phyloP scores from a whole-genome alignment of 179 eudicot species.

The Vitellaria paradoxa region DNA sequence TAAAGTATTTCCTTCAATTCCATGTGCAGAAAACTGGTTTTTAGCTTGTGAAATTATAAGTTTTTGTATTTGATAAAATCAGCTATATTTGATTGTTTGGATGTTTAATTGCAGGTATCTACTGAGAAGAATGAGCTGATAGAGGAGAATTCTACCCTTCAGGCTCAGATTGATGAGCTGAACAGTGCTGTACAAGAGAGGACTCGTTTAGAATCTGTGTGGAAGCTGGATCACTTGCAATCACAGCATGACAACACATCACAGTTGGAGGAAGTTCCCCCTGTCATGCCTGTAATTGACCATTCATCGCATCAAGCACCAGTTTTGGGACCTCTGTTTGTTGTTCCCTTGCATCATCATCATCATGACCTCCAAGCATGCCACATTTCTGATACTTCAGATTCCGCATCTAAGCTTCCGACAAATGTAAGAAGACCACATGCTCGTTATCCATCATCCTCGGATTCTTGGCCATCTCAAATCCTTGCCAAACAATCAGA shows the following conservation, averaged over 20 bases:
- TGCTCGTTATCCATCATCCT: conserved; percentile 69
- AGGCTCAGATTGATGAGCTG: conserved; percentile 45
- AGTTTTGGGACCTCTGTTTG: conserved; percentile 41
- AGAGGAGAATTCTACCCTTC: conserved; percentile 53
- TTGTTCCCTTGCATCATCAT: conserved; percentile 40
- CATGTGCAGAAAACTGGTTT: background rate
- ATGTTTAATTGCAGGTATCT: conserved; percentile 36
- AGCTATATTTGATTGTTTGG: background rate
- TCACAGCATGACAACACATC: conserved; percentile 19
- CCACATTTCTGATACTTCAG: conserved; percentile 21
- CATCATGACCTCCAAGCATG: conserved; percentile 38
- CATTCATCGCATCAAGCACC: conserved; percentile 32
- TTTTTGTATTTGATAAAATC: background rate
- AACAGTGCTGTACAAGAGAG: conserved; percentile 45
- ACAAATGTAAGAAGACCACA: conserved; percentile 60
- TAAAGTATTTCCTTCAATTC: background rate
- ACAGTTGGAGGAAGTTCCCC: conserved; percentile 11
- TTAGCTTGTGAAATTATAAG: background rate
- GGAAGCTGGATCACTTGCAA: conserved; percentile 34
- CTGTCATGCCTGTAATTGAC: conserved; percentile 16
- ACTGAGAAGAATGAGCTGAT: conserved; percentile 57
- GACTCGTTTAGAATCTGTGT: conserved; percentile 36
- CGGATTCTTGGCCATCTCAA: conserved; percentile 71
- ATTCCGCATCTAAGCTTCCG: conserved; percentile 22
- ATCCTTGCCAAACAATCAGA: conserved; percentile 43